A percentile compares a stretch with the other conserved stretches of the same genome.
These are phyloP conservation scores for Aureobasidium namibiae DNA, from an alignment of 2,329 filamentous ascomycete genomes.

Conservation along the genomic window DNA sequence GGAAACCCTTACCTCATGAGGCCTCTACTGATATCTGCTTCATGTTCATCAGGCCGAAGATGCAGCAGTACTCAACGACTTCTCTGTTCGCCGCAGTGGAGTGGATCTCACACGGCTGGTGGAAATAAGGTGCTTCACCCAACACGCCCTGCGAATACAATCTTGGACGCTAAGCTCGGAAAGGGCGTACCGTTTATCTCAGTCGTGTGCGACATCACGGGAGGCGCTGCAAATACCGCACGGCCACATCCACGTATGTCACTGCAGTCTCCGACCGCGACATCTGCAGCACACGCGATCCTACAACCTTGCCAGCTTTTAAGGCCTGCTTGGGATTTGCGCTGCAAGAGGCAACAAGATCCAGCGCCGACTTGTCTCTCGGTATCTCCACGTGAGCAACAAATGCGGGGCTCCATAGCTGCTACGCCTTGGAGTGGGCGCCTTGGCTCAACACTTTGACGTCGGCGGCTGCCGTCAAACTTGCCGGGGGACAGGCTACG, in stretches of 20 bases:
- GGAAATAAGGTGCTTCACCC: background rate
- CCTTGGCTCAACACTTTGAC: constrained; percentile 3
- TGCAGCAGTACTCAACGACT: background rate
- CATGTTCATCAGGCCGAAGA: background rate
- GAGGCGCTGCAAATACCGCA: background rate
- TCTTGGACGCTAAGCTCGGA: background rate
- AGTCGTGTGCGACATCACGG: background rate
- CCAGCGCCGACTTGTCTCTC: background rate
- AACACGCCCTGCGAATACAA: background rate
- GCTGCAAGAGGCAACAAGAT: background rate
- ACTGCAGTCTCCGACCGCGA: background rate
- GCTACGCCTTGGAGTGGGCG: background rate
- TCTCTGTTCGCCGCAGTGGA: background rate
- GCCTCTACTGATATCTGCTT: background rate
- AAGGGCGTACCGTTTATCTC: constrained; percentile 3
- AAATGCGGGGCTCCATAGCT: constrained; percentile 1
- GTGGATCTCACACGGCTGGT: background rate
- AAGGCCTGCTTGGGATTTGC: background rate
- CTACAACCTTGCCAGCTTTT: background rate
- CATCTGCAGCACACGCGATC: background rate
- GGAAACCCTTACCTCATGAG: constrained; percentile 7
- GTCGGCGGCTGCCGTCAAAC: constrained; percentile 5
- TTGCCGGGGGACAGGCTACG: background rate
- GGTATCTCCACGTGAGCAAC: background rate
- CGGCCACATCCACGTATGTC: background rate